Conservation (phyloP, 768 basidiomycete genomes). For the Lactarius evosmus region DNA sequence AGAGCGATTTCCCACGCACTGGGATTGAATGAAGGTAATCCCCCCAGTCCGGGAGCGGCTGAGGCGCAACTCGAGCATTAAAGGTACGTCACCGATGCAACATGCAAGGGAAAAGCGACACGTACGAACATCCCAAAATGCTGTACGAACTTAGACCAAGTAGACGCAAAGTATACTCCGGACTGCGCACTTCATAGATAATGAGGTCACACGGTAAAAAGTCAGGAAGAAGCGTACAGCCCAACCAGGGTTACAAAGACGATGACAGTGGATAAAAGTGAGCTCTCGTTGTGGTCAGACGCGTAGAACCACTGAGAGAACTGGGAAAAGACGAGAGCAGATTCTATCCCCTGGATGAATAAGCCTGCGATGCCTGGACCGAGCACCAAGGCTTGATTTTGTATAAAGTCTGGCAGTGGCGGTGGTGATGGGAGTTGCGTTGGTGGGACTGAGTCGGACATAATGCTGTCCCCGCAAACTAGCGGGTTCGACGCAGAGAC, state of each 20-base stretch:
- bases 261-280: neutral
- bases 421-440: neutral
- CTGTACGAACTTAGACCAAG: conserved; percentile 7
- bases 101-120: neutral
- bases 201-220: neutral
- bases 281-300: neutral
- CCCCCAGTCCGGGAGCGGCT: neutral
- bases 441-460: neutral
- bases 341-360: conserved; percentile 6
- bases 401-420: neutral
- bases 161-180: conserved; percentile 4
- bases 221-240: neutral
- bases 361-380: conserved; percentile 11
- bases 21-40: conserved; percentile 5
- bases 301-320: conserved; percentile 13
- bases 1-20: neutral
- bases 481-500: neutral
- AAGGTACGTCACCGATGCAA: too few relatives aligned
- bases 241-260: conserved; percentile 10
- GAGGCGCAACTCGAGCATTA: neutral
- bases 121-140: neutral
- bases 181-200: conserved; percentile 10
- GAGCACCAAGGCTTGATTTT: neutral
- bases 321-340: conserved; percentile 12
- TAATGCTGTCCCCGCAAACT: neutral